Evolutionary conservation across 2,329 filamentous ascomycete species (phyloP).

Genomic region (Aspergillus sergii): DNA sequence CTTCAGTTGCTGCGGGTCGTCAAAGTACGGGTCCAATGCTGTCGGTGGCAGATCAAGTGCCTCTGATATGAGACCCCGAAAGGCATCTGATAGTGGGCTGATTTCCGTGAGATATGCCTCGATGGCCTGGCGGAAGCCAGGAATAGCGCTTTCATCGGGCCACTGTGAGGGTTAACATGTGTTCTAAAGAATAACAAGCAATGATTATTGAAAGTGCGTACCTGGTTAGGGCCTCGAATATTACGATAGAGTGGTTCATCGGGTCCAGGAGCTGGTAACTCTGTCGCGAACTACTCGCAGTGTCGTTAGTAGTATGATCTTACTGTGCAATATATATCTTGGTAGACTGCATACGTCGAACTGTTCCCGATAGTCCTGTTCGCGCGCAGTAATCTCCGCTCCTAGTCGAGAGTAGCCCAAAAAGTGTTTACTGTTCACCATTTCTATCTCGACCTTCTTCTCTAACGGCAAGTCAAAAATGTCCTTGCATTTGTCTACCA

Average conservation of each 20-base stretch:
- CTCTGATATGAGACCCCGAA: slow-evolving; percentile 36
- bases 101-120: slow-evolving; percentile 35
- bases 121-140: slow-evolving; percentile 33
- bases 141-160: slow-evolving; percentile 35
- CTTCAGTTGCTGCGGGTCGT: slow-evolving; percentile 38
- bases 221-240: slow-evolving; percentile 40
- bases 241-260: slow-evolving; percentile 40
- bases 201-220: slow-evolving; percentile 8
- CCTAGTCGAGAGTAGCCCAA: slow-evolving; percentile 40
- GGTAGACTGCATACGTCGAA: slow-evolving; percentile 33
- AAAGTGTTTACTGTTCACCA: slow-evolving; percentile 43
- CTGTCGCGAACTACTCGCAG: slow-evolving; percentile 35
- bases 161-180: slow-evolving; percentile 25
- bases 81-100: slow-evolving; percentile 27
- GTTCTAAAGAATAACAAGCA: neutral
- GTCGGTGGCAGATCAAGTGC: slow-evolving; percentile 32
- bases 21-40: slow-evolving; percentile 36
- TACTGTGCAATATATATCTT: neutral
- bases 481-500: slow-evolving; percentile 42
- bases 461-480: slow-evolving; percentile 50
- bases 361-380: slow-evolving; percentile 38
- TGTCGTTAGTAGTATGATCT: neutral
- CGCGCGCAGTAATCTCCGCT: slow-evolving; percentile 37
- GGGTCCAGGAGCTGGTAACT: slow-evolving; percentile 36
- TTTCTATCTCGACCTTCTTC: slow-evolving; percentile 54